These are phyloP conservation scores for Diutina mesorugosa DNA, from an alignment of 1,139 yeast species.

Conservation along the genomic window DNA sequence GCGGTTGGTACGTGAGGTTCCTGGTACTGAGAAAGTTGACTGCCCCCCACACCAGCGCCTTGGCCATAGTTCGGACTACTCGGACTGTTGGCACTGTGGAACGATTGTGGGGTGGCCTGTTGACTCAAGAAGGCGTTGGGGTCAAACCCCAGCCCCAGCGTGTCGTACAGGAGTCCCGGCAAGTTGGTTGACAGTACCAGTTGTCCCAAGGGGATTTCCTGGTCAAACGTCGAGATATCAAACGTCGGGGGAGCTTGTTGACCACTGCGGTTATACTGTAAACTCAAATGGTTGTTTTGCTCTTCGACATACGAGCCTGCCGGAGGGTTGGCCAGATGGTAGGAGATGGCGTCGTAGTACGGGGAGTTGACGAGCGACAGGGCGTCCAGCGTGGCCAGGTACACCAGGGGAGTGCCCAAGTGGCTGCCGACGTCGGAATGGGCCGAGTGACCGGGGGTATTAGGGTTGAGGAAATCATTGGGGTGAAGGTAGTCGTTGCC, in stretches of 20 bases:
- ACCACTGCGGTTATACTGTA: constrained; percentile 4
- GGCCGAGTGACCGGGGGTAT: neutral
- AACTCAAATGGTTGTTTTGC: neutral
- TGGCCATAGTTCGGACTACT: neutral
- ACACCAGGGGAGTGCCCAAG: neutral
- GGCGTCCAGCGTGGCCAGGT: constrained; percentile 2
- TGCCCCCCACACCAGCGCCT: neutral
- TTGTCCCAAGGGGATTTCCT: constrained; percentile 28
- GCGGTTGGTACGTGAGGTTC: neutral
- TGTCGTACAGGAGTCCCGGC: constrained; percentile 4
- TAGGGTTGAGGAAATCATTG: neutral
- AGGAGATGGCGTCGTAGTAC: constrained; percentile 26
- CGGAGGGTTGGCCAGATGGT: constrained; percentile 10
- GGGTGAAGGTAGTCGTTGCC: neutral
- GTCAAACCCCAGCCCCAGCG: neutral
- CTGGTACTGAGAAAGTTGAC: neutral
- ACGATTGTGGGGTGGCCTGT: neutral
- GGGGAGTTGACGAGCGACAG: constrained; percentile 26
- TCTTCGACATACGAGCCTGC: constrained; percentile 2
- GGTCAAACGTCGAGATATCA: constrained; percentile 12
- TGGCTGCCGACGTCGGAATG: neutral
- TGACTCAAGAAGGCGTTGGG: neutral
- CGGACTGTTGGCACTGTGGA: neutral
- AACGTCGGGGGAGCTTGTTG: constrained; percentile 3
- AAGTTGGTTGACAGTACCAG: constrained; percentile 28